phyloP scores from a whole-genome alignment of 139 green algal species.

The Picochlorum sp. region DNA sequence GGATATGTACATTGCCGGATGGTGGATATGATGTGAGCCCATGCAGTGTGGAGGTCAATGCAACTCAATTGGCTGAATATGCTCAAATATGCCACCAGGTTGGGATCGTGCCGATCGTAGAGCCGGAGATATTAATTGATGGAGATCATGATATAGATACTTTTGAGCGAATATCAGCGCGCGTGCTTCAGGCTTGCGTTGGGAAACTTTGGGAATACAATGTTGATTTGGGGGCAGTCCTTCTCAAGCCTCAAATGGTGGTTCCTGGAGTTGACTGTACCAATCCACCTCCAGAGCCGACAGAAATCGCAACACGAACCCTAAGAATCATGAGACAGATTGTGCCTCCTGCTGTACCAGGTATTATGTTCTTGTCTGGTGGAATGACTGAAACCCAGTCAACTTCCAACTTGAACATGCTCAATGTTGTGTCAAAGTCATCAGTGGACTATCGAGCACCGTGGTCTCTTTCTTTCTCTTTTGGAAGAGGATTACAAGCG shows the following conservation, averaged over 20 bases:
- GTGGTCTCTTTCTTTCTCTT: conserved; percentile 91
- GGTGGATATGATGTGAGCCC: conserved; percentile 38
- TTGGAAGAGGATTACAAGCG: conserved; percentile 82
- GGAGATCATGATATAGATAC: conserved; percentile 60
- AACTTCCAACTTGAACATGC: conserved; percentile 57
- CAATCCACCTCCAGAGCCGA: conserved; percentile 11
- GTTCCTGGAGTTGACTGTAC: conserved; percentile 38
- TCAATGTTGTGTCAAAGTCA: conserved; percentile 44
- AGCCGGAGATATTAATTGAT: conserved; percentile 93
- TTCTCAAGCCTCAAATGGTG: conserved; percentile 94
- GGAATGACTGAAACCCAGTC: conserved; percentile 77
- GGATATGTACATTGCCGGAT: conserved; percentile 28
- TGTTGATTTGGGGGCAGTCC: conserved; percentile 64
- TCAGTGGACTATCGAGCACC: conserved; percentile 35
- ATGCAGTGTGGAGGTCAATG: conserved; percentile 65
- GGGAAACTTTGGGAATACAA: conserved; percentile 43
- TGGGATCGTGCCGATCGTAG: conserved; percentile 85
- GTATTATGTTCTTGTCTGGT: conserved; percentile 92
- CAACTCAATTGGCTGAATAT: conserved; percentile 80
- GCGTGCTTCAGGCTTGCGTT: conserved; percentile 42
- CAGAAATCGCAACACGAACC: conserved; percentile 64
- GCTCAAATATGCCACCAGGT: conserved; percentile 74
- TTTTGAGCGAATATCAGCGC: conserved; percentile 28
- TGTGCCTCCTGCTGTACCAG: conserved; percentile 77
- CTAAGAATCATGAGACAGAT: conserved; percentile 58